phyloP scores from a whole-genome alignment of 148 eudicot genomes.

The Chenopodium quinoa region DNA sequence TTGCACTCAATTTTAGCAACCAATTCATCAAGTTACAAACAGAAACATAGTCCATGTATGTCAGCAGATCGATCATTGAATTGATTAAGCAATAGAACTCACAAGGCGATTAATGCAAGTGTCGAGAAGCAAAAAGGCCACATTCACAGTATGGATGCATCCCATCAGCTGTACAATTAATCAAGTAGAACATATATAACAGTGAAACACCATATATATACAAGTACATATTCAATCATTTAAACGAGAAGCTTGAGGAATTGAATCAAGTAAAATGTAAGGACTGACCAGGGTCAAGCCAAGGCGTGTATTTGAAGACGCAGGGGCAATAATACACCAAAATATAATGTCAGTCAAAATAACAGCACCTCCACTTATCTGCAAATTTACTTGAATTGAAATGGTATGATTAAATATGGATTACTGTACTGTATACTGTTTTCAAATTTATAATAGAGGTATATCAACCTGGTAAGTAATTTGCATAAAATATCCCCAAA shows the following conservation, averaged over 20 bases:
- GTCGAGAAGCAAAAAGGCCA: conserved; percentile 60
- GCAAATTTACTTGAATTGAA: conserved; percentile 3
- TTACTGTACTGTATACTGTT: too few relatives aligned
- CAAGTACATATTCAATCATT: too few relatives aligned
- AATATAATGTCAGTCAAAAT: conserved; percentile 60
- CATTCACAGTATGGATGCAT: conserved; percentile 68
- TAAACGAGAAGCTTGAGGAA: too few relatives aligned
- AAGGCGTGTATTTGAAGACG: conserved; percentile 43
- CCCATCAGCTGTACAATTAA: conserved; percentile 51
- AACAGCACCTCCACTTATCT: conserved; percentile 74
- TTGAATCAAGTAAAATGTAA: background rate
- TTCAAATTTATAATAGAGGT: background rate
- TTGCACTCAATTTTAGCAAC: too few relatives aligned
- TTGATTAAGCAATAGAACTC: conserved; percentile 22
- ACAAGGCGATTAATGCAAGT: conserved; percentile 60
- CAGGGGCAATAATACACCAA: conserved; percentile 71
- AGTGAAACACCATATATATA: too few relatives aligned
- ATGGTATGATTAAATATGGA: too few relatives aligned
- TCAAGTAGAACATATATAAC: too few relatives aligned
- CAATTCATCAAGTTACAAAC: background rate
- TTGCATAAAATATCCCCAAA: conserved; percentile 70
- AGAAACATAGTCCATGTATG: too few relatives aligned
- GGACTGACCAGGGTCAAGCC: conserved; percentile 48
- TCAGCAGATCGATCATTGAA: too few relatives aligned
- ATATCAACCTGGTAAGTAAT: conserved; percentile 48